Percentiles rank a stretch among this genome's conserved stretches.
Evolutionary conservation across 2,329 filamentous ascomycete species (phyloP).

Genomic region (Dactylellina parvicollis): DNA sequence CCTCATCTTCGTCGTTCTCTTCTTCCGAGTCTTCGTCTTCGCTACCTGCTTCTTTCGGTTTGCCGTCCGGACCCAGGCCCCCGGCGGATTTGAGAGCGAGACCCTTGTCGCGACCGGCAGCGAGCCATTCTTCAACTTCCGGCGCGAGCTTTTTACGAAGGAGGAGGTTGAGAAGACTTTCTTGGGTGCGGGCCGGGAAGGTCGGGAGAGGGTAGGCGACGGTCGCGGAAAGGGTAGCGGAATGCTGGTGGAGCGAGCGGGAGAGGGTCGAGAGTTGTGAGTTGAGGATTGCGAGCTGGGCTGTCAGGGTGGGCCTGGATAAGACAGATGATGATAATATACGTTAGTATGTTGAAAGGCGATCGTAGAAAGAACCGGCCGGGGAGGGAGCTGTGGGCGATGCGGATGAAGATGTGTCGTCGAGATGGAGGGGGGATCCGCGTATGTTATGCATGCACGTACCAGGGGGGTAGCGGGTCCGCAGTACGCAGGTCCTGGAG

Average conservation of each 20-base stretch:
- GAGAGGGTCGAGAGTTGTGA: constrained; percentile 66
- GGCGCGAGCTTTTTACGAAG: constrained; percentile 70
- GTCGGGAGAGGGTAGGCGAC: constrained; percentile 68
- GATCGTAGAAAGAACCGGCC: background rate
- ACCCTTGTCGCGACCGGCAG: constrained; percentile 61
- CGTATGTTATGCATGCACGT: constrained; percentile 51
- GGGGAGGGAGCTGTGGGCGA: too few relatives aligned
- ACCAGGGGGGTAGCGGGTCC: constrained; percentile 66
- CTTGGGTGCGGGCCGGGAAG: constrained; percentile 65
- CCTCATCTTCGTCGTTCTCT: constrained; percentile 10
- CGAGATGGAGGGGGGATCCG: constrained; percentile 2
- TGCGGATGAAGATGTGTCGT: too few relatives aligned
- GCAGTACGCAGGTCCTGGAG: constrained; percentile 63
- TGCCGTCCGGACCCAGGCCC: background rate
- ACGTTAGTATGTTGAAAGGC: background rate
- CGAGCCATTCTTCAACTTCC: constrained; percentile 69
- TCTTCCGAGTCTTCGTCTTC: constrained; percentile 23
- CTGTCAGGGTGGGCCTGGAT: constrained; percentile 7
- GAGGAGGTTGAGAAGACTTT: constrained; percentile 65
- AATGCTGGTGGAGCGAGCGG: constrained; percentile 66
- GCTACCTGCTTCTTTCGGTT: constrained; percentile 12
- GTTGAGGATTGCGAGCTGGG: constrained; percentile 62
- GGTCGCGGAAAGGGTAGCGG: constrained; percentile 65
- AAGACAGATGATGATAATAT: background rate
- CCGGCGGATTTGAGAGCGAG: constrained; percentile 21